These are phyloP conservation scores for Arxiozyma slooffiae DNA, from an alignment of 1,139 yeast species.

Conservation along the genomic window DNA sequence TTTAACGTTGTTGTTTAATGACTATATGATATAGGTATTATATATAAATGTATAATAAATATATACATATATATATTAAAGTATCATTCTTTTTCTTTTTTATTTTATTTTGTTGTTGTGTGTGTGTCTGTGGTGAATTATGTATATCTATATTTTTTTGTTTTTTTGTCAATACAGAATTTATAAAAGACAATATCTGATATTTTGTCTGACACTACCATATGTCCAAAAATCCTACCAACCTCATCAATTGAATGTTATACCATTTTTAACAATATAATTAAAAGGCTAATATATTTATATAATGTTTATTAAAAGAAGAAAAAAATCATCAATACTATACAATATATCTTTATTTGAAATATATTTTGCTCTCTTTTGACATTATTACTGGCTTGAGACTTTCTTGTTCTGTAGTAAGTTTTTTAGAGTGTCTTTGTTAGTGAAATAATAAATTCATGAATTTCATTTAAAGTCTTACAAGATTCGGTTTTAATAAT, in stretches of 20 bases:
- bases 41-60: not conserved
- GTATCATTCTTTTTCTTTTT: not conserved
- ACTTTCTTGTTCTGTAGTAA: conserved; percentile 38
- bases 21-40: not conserved
- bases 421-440: conserved; percentile 38
- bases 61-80: not conserved
- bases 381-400: conserved; percentile 63
- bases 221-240: conserved; percentile 84
- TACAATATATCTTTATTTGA: conserved; percentile 60
- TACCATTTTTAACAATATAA: conserved; percentile 71
- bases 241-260: conserved; percentile 73
- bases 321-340: conserved; percentile 55
- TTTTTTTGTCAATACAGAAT: conserved; percentile 84
- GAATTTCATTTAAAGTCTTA: conserved; percentile 45
- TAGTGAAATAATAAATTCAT: conserved; percentile 34
- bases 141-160: too few relatives aligned
- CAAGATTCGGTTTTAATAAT: conserved; percentile 53
- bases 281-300: conserved; percentile 50
- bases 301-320: conserved; percentile 35
- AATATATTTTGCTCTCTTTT: conserved; percentile 62
- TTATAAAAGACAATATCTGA: conserved; percentile 83
- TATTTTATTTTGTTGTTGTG: too few relatives aligned
- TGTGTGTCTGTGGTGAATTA: too few relatives aligned
- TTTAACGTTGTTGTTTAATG: not conserved
- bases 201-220: conserved; percentile 83